Evolutionary conservation across 2,329 filamentous ascomycete species (phyloP).

Genomic region (Fusarium citri): DNA sequence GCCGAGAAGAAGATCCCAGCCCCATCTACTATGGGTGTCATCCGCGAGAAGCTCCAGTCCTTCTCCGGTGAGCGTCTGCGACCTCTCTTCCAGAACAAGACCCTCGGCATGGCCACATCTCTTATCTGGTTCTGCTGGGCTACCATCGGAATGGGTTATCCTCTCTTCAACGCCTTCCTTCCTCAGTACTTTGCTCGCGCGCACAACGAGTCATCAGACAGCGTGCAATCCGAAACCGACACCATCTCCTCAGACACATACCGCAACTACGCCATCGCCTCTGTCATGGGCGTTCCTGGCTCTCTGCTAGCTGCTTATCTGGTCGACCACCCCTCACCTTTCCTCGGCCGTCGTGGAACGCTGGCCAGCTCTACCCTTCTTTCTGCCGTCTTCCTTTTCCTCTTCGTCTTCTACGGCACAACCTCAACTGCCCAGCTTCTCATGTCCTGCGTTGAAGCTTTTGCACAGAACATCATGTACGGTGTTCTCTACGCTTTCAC

Average conservation of each 20-base stretch:
- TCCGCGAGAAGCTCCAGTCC: slow-evolving; percentile 70
- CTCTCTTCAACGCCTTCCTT: slow-evolving; percentile 90
- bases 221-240: slow-evolving; percentile 49
- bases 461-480: slow-evolving; percentile 82
- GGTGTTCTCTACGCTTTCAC: slow-evolving; percentile 82
- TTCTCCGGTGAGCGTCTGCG: slow-evolving; percentile 76
- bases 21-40: slow-evolving; percentile 52
- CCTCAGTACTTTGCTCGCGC: slow-evolving; percentile 80
- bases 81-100: slow-evolving; percentile 71
- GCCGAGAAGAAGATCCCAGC: slow-evolving; percentile 23
- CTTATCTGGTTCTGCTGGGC: slow-evolving; percentile 85
- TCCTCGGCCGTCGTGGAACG: slow-evolving; percentile 76
- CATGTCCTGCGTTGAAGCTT: slow-evolving; percentile 76
- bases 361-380: slow-evolving; percentile 75
- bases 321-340: slow-evolving; percentile 72
- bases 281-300: slow-evolving; percentile 80
- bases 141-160: slow-evolving; percentile 86
- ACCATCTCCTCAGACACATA: slow-evolving; percentile 67
- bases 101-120: slow-evolving; percentile 62
- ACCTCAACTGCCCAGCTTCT: slow-evolving; percentile 69
- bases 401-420: slow-evolving; percentile 71
- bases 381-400: slow-evolving; percentile 75
- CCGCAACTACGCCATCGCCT: slow-evolving; percentile 85
- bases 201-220: slow-evolving; percentile 53
- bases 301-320: slow-evolving; percentile 79